Conservation (phyloP, 768 basidiomycete genomes). For the Tricholoma bakamatsutake region DNA sequence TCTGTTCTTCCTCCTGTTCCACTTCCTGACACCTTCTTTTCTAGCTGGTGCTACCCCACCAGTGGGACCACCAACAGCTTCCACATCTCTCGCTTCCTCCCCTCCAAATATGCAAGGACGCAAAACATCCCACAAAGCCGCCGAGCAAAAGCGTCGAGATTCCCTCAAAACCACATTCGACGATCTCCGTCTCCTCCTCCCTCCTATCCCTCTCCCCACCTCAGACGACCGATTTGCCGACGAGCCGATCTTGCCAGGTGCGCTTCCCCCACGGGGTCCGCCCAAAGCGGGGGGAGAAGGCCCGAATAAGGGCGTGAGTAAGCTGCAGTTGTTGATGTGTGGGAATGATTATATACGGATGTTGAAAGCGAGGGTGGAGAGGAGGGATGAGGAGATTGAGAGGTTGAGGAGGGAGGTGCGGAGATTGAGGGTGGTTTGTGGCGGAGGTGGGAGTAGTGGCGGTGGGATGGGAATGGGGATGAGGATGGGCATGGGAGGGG, state of each 20-base stretch:
- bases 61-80: slow-evolving; percentile 5
- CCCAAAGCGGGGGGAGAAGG: slow-evolving; percentile 82
- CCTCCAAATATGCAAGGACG: slow-evolving; percentile 36
- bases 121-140: slow-evolving; percentile 89
- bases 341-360: slow-evolving; percentile 84
- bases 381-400: slow-evolving; percentile 75
- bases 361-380: slow-evolving; percentile 70
- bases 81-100: slow-evolving; percentile 8
- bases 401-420: slow-evolving; percentile 60
- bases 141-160: slow-evolving; percentile 96
- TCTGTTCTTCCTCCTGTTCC: not conserved
- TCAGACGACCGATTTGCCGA: slow-evolving; percentile 62
- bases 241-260: slow-evolving; percentile 79
- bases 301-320: slow-evolving; percentile 94
- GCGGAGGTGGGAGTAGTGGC: slow-evolving; percentile 27
- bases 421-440: slow-evolving; percentile 38
- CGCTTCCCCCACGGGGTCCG: slow-evolving; percentile 84
- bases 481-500: slow-evolving; percentile 30
- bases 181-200: slow-evolving; percentile 75
- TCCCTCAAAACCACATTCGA: slow-evolving; percentile 93
- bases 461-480: slow-evolving; percentile 21
- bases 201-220: slow-evolving; percentile 77
- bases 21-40: not conserved
- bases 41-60: slow-evolving; percentile 19
- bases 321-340: slow-evolving; percentile 85